phyloP scores from a whole-genome alignment of 371 early-diverging fungal species.

The Apophysomyces variabilis region DNA sequence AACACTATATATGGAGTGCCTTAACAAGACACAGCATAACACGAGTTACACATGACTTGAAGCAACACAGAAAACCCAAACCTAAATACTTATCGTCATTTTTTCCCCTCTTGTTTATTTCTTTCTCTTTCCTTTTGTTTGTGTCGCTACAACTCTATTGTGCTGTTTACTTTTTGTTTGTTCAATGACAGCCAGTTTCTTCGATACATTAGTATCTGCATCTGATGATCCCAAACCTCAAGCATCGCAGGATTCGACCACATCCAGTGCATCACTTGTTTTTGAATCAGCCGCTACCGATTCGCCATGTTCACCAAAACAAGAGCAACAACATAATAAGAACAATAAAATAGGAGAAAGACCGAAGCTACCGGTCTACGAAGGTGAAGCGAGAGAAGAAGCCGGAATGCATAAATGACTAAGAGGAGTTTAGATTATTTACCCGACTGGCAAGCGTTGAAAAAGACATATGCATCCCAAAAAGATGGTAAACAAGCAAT shows the following conservation, averaged over 20 bases:
- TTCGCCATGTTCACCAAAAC: slow-evolving; percentile 8
- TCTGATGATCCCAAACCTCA: not conserved
- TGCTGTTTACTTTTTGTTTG: not conserved
- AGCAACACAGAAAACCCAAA: slow-evolving; percentile 11
- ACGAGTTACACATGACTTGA: slow-evolving; percentile 9
- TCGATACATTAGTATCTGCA: slow-evolving; percentile 24
- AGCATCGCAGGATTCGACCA: slow-evolving; percentile 21
- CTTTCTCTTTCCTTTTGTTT: slow-evolving; percentile 14
- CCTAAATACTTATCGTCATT: slow-evolving; percentile 10
- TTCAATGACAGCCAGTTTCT: slow-evolving; percentile 15
- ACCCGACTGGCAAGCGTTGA: slow-evolving; percentile 31
- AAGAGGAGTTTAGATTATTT: slow-evolving; percentile 15
- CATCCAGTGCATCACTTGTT: slow-evolving; percentile 21
- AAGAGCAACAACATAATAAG: not conserved
- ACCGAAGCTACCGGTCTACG: slow-evolving; percentile 25
- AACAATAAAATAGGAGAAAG: not conserved
- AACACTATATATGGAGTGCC: not conserved
- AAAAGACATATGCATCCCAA: slow-evolving; percentile 26
- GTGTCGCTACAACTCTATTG: too few species aligned
- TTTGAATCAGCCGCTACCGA: slow-evolving; percentile 27
- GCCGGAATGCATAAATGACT: not conserved
- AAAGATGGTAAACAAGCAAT: slow-evolving; percentile 26
- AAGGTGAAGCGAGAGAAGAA: slow-evolving; percentile 16
- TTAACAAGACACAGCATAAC: not conserved
- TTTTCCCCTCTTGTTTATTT: slow-evolving; percentile 18